Evolutionary conservation across 2,329 filamentous ascomycete genomes (phyloP), one percentile per base, ranked within the genome.

Genomic region (Helminthosporium solani): DNA sequence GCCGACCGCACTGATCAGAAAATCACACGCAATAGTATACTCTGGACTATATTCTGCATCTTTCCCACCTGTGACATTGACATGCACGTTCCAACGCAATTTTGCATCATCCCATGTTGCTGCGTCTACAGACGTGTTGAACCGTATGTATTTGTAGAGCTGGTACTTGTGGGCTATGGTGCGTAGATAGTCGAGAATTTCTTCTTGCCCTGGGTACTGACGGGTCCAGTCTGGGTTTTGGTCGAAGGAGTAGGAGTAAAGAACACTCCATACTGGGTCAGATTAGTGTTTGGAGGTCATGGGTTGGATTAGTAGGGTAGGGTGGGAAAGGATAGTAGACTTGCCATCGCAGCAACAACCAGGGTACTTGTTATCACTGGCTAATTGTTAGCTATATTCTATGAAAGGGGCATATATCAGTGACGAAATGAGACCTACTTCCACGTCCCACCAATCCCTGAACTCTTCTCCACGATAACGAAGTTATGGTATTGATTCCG

Each of bases 201-300:
- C 81, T 57, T 82, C 78, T 54, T 84, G 81, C 0, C 78, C 77
- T 0, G 81, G 78, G 54, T 82, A 84, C 43, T 81, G 74, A 15
- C 78, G 68, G 1, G 77, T 76, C 81, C 81, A 83, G 52, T 77
- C 71, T 2, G 78, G 68, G 42, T 83, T 83, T 41, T 81, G 79
- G 28, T 79, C 80, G 54, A 84, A 85, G 5, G 78, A 82, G 62
- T 77, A 83, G 34, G 75, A 79, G 66, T 84, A 84, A 2, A 84
- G 67, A 38, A 75, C 68, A 27, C 73, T 78, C 73, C 73, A 78
- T 8, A 82, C 77, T 63, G 15, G 28, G 28, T 19, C 19, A 3
- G 19, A 19, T 4, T 12, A 36, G 31, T 20, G 15, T 20, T 41
- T 19, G 42, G n/a, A n/a, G n/a, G n/a, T n/a, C n/a, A n/a, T n/a